Conservation (phyloP, 495 filamentous ascomycete genomes). For the Aspergillus ostianus region DNA sequence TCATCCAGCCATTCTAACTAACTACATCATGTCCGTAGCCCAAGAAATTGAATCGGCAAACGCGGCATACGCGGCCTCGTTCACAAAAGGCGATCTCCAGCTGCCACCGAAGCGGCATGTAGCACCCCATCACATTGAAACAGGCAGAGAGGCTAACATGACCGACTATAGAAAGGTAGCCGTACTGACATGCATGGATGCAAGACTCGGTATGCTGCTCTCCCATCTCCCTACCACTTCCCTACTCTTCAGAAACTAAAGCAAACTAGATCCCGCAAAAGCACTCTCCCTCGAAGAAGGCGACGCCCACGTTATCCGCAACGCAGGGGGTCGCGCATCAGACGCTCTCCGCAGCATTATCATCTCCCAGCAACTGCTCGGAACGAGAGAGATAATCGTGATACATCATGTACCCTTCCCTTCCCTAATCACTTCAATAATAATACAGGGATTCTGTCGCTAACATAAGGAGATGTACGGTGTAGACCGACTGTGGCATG, state of each 20-base stretch:
- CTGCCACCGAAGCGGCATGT: conserved; percentile 65
- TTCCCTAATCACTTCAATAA: too few relatives aligned
- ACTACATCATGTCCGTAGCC: conserved; percentile 30
- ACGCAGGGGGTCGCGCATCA: conserved; percentile 62
- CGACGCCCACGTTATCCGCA: conserved; percentile 81
- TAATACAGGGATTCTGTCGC: too few relatives aligned
- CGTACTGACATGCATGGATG: conserved; percentile 80
- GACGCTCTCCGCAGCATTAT: conserved; percentile 74
- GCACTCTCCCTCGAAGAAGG: conserved; percentile 79
- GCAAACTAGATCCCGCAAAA: conserved; percentile 51
- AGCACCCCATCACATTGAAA: too few relatives aligned
- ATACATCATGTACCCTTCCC: conserved; percentile 67
- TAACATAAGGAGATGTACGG: too few relatives aligned
- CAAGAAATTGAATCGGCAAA: conserved; percentile 49
- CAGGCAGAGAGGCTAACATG: too few relatives aligned
- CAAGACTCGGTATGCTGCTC: conserved; percentile 53
- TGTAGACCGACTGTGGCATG: too few relatives aligned
- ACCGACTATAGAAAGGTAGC: conserved; percentile 31
- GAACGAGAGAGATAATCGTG: conserved; percentile 72
- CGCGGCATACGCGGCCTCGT: conserved; percentile 57
- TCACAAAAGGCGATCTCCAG: conserved; percentile 63
- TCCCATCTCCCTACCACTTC: too few relatives aligned
- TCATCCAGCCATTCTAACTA: too few relatives aligned
- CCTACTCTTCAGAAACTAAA: background rate
- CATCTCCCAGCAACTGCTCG: conserved; percentile 78